phyloP scores from a whole-genome alignment of 495 filamentous ascomycete species.

The Hypomontagnella monticulosa region DNA sequence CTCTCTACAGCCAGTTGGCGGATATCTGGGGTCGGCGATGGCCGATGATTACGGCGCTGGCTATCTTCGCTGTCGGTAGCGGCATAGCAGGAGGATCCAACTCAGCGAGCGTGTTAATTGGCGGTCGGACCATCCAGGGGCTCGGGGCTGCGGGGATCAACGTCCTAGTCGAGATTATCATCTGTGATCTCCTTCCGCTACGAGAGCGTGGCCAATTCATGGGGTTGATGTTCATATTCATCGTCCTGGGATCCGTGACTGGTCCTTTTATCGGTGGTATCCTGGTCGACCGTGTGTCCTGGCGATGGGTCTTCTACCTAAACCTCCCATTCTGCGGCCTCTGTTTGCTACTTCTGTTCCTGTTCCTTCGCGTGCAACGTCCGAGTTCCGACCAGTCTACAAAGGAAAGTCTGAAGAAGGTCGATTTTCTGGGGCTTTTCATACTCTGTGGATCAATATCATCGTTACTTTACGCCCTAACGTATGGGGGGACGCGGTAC shows the following conservation, averaged over 20 bases:
- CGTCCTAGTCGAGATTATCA: conserved; percentile 47
- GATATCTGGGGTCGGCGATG: conserved; percentile 61
- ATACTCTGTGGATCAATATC: conserved; percentile 15
- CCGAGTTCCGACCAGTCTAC: neutral
- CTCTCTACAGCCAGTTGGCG: conserved; percentile 52
- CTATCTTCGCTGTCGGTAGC: conserved; percentile 55
- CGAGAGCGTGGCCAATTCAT: conserved; percentile 67
- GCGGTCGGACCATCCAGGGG: conserved; percentile 81
- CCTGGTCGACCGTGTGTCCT: conserved; percentile 65
- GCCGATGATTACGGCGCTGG: conserved; percentile 53
- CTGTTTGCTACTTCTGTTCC: conserved; percentile 67
- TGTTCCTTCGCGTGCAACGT: conserved; percentile 55
- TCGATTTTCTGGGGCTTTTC: neutral
- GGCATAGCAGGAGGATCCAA: conserved; percentile 49
- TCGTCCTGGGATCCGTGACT: conserved; percentile 70
- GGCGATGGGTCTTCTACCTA: conserved; percentile 89
- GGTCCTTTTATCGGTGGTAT: conserved; percentile 73
- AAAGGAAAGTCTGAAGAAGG: neutral
- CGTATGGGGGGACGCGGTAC: conserved; percentile 16
- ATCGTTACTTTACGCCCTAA: conserved; percentile 41
- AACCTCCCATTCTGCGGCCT: conserved; percentile 77
- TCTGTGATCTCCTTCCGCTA: conserved; percentile 78
- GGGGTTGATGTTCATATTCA: conserved; percentile 48
- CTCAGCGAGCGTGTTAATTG: conserved; percentile 67
- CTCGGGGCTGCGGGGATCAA: conserved; percentile 77